A percentile compares a stretch with the other conserved stretches of the same genome.
phyloP scores from a whole-genome alignment of 2,329 filamentous ascomycete species.

The Colletotrichum sp. region DNA sequence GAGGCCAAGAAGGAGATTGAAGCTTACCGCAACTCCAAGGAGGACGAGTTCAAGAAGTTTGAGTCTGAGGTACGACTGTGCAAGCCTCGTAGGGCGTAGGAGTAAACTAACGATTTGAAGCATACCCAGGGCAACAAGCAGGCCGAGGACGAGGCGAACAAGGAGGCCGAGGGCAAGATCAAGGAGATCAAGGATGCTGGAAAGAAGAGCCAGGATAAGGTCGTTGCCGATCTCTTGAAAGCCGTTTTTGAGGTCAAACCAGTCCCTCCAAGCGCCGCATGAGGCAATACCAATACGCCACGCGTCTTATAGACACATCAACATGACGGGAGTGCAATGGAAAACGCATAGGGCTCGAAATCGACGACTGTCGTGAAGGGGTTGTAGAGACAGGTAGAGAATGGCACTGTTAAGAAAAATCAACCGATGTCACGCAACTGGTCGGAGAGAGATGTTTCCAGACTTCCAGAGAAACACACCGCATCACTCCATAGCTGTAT shows the following conservation, averaged over 20 bases:
- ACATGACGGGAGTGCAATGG: not conserved
- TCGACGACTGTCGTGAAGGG: not conserved
- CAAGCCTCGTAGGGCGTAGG: not conserved
- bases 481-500: not conserved
- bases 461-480: not conserved
- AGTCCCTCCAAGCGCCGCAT: constrained; percentile 48
- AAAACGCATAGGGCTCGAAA: not conserved
- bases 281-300: not conserved
- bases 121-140: constrained; percentile 88
- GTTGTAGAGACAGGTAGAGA: not conserved
- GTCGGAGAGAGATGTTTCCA: not conserved
- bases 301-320: not conserved
- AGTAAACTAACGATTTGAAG: constrained; percentile 51
- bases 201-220: constrained; percentile 77
- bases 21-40: constrained; percentile 87
- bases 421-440: not conserved
- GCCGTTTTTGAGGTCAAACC: constrained; percentile 88
- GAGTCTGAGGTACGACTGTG: constrained; percentile 68
- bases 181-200: constrained; percentile 82
- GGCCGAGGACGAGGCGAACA: constrained; percentile 81
- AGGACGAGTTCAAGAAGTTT: constrained; percentile 93
- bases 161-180: constrained; percentile 78
- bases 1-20: constrained; percentile 99
- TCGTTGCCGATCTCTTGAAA: constrained; percentile 81
- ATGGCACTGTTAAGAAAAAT: not conserved